Conservation (phyloP, 805 yeast genomes). For the Ogataea pignaliae region DNA sequence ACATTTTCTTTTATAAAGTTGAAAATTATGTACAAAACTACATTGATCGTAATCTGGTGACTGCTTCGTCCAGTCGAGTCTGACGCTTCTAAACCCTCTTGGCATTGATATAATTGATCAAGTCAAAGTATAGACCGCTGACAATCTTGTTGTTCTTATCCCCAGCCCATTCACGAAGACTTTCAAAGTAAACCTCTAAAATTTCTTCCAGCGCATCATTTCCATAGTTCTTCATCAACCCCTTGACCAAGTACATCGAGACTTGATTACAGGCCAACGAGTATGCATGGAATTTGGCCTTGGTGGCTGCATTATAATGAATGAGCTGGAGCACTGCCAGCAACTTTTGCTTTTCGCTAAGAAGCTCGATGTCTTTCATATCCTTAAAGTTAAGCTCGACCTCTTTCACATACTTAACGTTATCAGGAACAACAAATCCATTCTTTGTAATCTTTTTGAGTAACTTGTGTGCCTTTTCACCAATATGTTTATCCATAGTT, state of each 20-base stretch:
- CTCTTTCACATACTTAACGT: too few relatives aligned
- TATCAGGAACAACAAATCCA: slow-evolving; percentile 18
- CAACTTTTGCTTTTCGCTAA: not conserved
- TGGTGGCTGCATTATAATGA: slow-evolving; percentile 40
- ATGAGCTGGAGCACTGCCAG: slow-evolving; percentile 31
- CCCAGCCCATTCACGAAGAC: slow-evolving; percentile 60
- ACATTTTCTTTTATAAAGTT: not conserved
- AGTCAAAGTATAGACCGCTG: slow-evolving; percentile 63
- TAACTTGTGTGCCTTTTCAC: slow-evolving; percentile 70
- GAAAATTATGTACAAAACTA: too few relatives aligned
- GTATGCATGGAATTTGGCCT: slow-evolving; percentile 44
- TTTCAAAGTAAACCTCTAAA: slow-evolving; percentile 49
- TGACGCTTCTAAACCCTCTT: slow-evolving; percentile 31
- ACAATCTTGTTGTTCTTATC: slow-evolving; percentile 43
- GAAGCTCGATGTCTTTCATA: too few relatives aligned
- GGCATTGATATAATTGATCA: slow-evolving; percentile 74
- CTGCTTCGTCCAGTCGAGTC: too few relatives aligned
- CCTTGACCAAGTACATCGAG: slow-evolving; percentile 60
- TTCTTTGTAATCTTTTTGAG: slow-evolving; percentile 59
- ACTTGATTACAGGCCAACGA: slow-evolving; percentile 59
- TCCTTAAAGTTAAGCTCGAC: too few relatives aligned
- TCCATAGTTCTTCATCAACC: slow-evolving; percentile 38
- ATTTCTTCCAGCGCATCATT: slow-evolving; percentile 37
- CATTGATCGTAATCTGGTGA: too few relatives aligned
- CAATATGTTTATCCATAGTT: slow-evolving; percentile 67